Evolutionary conservation across 2,329 filamentous ascomycete genomes (phyloP).

Genomic region (Colletotrichum chrysophilum): DNA sequence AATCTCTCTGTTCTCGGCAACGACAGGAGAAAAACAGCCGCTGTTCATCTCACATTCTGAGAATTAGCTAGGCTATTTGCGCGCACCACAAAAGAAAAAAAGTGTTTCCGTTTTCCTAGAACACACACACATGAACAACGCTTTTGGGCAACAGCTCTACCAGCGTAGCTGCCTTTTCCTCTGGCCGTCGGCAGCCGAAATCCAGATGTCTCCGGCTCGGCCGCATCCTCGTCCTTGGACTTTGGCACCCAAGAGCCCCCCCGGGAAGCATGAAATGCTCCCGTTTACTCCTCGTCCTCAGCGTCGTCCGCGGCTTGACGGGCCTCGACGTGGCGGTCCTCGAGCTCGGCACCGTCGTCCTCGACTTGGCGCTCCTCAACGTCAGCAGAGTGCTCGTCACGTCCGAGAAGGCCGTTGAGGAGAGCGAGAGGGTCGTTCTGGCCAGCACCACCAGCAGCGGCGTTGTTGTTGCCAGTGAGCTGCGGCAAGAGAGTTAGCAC

Average conservation of each 20-base stretch:
- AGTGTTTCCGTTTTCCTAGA: neutral
- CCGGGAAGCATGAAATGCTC: neutral
- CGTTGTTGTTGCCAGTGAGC: neutral
- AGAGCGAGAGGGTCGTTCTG: neutral
- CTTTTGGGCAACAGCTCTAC: constrained; percentile 6
- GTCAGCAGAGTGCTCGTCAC: constrained; percentile 2
- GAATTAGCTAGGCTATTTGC: neutral
- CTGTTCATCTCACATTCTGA: neutral
- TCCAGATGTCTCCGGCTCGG: neutral
- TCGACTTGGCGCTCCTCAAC: neutral
- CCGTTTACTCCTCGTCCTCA: neutral
- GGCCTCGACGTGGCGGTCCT: neutral
- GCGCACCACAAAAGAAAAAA: neutral
- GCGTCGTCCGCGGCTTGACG: neutral
- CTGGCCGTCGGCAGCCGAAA: neutral
- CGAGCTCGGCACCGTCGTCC: neutral
- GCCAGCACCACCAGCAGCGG: neutral
- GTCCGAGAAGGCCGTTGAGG: neutral
- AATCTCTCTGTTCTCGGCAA: neutral
- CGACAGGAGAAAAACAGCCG: neutral
- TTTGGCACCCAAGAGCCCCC: neutral
- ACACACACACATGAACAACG: neutral
- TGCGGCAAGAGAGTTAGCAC: neutral
- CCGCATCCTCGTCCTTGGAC: neutral
- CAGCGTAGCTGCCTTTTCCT: constrained; percentile 4